Evolutionary conservation across 2,329 filamentous ascomycete species (phyloP).

Genomic region (Fusarium aywerte): DNA sequence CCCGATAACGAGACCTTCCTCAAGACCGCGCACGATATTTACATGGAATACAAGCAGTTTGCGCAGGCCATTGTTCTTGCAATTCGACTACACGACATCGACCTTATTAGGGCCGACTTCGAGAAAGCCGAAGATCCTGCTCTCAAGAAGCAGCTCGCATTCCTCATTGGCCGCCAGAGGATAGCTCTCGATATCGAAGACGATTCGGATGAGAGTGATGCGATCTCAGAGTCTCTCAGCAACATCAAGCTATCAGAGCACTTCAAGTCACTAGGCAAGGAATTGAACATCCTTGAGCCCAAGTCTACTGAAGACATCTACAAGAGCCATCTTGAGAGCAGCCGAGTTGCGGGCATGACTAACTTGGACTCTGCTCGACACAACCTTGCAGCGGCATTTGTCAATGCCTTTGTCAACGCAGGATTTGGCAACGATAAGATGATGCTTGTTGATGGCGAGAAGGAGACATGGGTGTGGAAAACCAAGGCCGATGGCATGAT

Average conservation of each 20-base stretch:
- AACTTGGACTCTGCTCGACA: conserved; percentile 96
- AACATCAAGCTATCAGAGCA: conserved; percentile 90
- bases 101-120: conserved; percentile 85
- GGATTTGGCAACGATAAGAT: conserved; percentile 97
- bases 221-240: conserved; percentile 83
- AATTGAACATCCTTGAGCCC: conserved; percentile 95
- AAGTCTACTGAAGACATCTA: conserved; percentile 99
- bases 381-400: conserved; percentile 94
- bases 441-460: conserved; percentile 91
- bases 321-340: conserved; percentile 98
- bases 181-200: conserved; percentile 80
- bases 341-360: conserved; percentile 88
- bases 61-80: conserved; percentile 94
- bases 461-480: conserved; percentile 98
- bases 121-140: conserved; percentile 81
- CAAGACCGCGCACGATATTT: conserved; percentile 90
- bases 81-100: conserved; percentile 88
- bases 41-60: conserved; percentile 90
- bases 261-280: conserved; percentile 93
- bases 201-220: conserved; percentile 74
- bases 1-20: conserved; percentile 98
- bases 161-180: conserved; percentile 90
- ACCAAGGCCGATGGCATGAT: conserved; percentile 98
- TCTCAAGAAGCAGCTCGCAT: conserved; percentile 92
- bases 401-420: conserved; percentile 96